Percentiles rank a stretch among this genome's conserved stretches.
Conservation (phyloP, 345 rosid species). For the Heritiera fomes region DNA sequence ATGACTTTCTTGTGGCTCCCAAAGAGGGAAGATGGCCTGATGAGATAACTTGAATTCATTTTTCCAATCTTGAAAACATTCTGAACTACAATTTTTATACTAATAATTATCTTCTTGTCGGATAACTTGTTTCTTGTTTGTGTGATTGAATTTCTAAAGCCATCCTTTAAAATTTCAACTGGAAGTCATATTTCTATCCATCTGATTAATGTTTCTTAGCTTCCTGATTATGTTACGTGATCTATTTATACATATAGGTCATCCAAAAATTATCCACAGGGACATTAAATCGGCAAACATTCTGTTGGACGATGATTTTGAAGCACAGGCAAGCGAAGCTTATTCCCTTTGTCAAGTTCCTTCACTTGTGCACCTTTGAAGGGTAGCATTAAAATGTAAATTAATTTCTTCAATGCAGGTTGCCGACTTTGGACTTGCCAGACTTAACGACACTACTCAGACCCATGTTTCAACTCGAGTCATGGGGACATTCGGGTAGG, state of each 20-base stretch:
- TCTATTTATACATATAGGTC: conserved; percentile 46
- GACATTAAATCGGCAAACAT: conserved; percentile 96
- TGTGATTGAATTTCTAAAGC: too few species aligned
- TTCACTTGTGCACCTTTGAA: neutral
- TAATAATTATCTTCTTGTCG: too few species aligned
- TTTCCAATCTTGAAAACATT: too few species aligned
- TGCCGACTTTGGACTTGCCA: conserved; percentile 98
- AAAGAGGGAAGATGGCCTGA: too few species aligned
- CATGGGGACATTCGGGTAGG: conserved; percentile 97
- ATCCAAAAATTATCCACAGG: conserved; percentile 92
- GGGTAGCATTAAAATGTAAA: conserved; percentile 8
- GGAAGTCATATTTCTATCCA: too few species aligned
- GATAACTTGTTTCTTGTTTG: too few species aligned
- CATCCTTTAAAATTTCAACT: too few species aligned
- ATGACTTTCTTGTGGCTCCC: too few species aligned
- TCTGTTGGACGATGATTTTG: conserved; percentile 70
- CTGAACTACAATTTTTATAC: too few species aligned
- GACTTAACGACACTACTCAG: conserved; percentile 69
- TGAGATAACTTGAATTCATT: too few species aligned
- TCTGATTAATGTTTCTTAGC: neutral
- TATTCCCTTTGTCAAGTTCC: conserved; percentile 1
- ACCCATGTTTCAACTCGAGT: conserved; percentile 99
- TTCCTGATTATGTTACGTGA: neutral
- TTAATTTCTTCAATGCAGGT: conserved; percentile 49
- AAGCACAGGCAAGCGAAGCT: conserved; percentile 68